Evolutionary conservation across 805 yeast species (phyloP).

Genomic region (Jamesozyma spencerorum): DNA sequence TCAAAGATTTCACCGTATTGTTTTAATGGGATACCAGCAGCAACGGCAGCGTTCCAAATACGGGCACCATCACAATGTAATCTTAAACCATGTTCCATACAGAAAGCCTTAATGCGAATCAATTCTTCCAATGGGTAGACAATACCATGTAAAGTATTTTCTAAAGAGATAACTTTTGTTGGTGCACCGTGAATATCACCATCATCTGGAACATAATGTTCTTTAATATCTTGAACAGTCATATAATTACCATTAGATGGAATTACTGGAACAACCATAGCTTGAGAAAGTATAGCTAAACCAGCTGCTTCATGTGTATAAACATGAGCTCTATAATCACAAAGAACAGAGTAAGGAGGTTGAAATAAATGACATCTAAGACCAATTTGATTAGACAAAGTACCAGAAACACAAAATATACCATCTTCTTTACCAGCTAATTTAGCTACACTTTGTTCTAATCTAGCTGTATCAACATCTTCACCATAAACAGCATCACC

Average conservation of each 20-base stretch:
- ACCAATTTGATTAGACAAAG: slow-evolving; percentile 82
- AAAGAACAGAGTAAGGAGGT: slow-evolving; percentile 68
- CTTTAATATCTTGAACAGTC: slow-evolving; percentile 70
- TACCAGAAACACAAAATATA: slow-evolving; percentile 78
- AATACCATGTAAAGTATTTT: slow-evolving; percentile 81
- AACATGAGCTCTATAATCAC: slow-evolving; percentile 82
- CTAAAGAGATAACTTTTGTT: slow-evolving; percentile 73
- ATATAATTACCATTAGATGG: slow-evolving; percentile 71
- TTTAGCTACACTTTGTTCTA: slow-evolving; percentile 56
- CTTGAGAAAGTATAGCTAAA: slow-evolving; percentile 77
- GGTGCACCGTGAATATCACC: slow-evolving; percentile 87
- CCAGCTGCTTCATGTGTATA: slow-evolving; percentile 87
- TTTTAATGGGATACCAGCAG: slow-evolving; percentile 47
- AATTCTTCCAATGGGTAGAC: slow-evolving; percentile 75
- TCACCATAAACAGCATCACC: slow-evolving; percentile 91
- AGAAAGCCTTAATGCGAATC: slow-evolving; percentile 58
- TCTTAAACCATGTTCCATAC: slow-evolving; percentile 45
- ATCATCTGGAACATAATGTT: slow-evolving; percentile 55
- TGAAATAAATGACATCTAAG: slow-evolving; percentile 63
- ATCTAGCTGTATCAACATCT: slow-evolving; percentile 56
- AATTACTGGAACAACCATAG: slow-evolving; percentile 77
- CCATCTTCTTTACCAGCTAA: slow-evolving; percentile 77
- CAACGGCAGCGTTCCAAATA: slow-evolving; percentile 81
- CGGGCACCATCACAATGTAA: slow-evolving; percentile 95
- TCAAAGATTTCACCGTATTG: slow-evolving; percentile 75